phyloP scores from a whole-genome alignment of 768 basidiomycete species.

The Lyophyllum shimeji region DNA sequence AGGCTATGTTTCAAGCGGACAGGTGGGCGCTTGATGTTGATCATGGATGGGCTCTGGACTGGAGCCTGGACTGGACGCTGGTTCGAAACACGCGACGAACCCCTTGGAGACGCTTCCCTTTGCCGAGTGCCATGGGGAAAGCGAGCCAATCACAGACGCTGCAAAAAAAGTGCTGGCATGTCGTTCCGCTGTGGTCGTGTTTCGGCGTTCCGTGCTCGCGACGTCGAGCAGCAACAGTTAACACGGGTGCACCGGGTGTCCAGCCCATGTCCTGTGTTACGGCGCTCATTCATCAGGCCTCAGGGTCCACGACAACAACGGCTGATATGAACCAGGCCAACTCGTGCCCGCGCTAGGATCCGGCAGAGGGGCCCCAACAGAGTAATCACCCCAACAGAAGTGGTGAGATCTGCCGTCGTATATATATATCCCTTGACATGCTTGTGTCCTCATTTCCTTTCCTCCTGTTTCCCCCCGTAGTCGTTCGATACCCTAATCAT shows the following conservation, averaged over 20 bases:
- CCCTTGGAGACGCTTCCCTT: background rate
- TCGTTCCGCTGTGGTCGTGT: too few relatives aligned
- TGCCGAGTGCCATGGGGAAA: background rate
- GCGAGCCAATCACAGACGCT: background rate
- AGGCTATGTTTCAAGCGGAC: too few relatives aligned
- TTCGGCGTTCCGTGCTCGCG: background rate
- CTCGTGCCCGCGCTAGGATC: slow-evolving; percentile 1
- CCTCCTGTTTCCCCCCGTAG: background rate
- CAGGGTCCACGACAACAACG: slow-evolving; percentile 10
- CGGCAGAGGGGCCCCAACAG: slow-evolving; percentile 4
- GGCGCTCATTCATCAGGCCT: background rate
- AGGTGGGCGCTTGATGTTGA: too few relatives aligned
- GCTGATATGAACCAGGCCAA: slow-evolving; percentile 8
- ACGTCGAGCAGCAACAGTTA: background rate
- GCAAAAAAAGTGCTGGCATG: background rate
- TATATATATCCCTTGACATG: slow-evolving; percentile 11
- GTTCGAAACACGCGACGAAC: background rate
- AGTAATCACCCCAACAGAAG: slow-evolving; percentile 12
- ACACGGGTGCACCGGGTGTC: too few relatives aligned
- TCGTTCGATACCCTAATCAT: slow-evolving; percentile 28
- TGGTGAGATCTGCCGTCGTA: slow-evolving; percentile 7
- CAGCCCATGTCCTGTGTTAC: too few relatives aligned
- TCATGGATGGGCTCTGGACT: too few relatives aligned
- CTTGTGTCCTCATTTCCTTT: background rate
- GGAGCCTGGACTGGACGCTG: background rate